A percentile compares a stretch with the other conserved stretches of the same genome.
Conservation (phyloP, 2,329 filamentous ascomycete species). For the Nothophaeocryptopus gaeumannii region DNA sequence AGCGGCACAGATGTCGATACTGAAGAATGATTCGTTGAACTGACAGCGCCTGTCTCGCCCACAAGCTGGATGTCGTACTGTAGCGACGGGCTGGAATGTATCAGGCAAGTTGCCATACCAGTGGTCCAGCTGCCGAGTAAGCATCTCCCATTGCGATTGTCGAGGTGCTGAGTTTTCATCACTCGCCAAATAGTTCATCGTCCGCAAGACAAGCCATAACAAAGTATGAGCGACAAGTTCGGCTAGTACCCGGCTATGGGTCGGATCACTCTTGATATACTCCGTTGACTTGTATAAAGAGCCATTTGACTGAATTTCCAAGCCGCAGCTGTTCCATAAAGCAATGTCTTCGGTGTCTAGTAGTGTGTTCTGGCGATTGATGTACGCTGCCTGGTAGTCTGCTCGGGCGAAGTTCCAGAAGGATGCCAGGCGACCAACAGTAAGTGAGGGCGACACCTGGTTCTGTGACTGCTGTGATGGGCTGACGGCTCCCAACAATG, state of each 20-base stretch:
- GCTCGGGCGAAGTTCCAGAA: constrained; percentile 66
- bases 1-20: constrained; percentile 60
- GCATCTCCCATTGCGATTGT: constrained; percentile 48
- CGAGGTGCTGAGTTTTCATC: constrained; percentile 46
- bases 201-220: constrained; percentile 63
- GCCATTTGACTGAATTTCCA: constrained; percentile 55
- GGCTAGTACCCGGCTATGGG: constrained; percentile 25
- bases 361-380: constrained; percentile 59
- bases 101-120: constrained; percentile 59
- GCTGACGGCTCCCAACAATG: constrained; percentile 51
- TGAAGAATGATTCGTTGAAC: constrained; percentile 60
- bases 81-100: constrained; percentile 59
- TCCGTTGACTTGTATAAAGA: constrained; percentile 43
- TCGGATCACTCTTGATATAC: constrained; percentile 56
- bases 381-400: constrained; percentile 43
- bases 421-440: constrained; percentile 57
- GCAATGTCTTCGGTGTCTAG: constrained; percentile 60
- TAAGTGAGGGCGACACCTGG: constrained; percentile 46
- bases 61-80: constrained; percentile 27
- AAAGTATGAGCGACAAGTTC: constrained; percentile 59
- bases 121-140: constrained; percentile 57
- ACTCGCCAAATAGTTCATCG: constrained; percentile 61
- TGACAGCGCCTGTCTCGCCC: constrained; percentile 16
- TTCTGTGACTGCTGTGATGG: constrained; percentile 35
- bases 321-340: constrained; percentile 62